Percentiles rank a stretch among this genome's conserved stretches.
Conservation (phyloP, 768 basidiomycete species). For the Lactarius sp. region DNA sequence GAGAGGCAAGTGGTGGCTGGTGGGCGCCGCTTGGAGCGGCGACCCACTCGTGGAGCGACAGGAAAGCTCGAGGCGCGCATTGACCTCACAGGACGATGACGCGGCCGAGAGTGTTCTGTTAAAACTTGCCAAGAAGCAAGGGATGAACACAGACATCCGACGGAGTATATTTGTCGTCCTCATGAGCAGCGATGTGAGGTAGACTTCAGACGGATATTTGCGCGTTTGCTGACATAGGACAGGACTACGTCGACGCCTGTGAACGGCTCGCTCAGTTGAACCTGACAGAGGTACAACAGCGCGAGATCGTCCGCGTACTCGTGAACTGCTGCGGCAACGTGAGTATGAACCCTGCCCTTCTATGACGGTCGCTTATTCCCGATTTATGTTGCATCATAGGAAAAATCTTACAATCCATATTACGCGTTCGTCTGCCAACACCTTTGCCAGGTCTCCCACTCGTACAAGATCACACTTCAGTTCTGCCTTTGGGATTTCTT, state of each 20-base stretch:
- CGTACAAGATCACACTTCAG: conserved; percentile 88
- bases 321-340: conserved; percentile 92
- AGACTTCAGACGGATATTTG: neutral
- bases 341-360: conserved; percentile 27
- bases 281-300: conserved; percentile 84
- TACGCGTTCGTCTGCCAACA: conserved; percentile 87
- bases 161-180: conserved; percentile 87
- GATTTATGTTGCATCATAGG: conserved; percentile 42
- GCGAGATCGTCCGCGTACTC: conserved; percentile 90
- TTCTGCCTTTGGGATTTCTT: conserved; percentile 97
- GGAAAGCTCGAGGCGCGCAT: conserved; percentile 32
- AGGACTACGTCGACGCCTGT: conserved; percentile 97
- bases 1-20: conserved; percentile 98
- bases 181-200: conserved; percentile 89
- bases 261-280: conserved; percentile 82
- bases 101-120: conserved; percentile 45
- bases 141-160: conserved; percentile 97
- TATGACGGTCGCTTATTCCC: conserved; percentile 8
- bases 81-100: conserved; percentile 29
- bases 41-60: conserved; percentile 81
- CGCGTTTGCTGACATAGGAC: conserved; percentile 1
- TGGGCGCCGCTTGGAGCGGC: conserved; percentile 94
- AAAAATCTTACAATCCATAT: conserved; percentile 91
- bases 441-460: conserved; percentile 71
- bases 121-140: conserved; percentile 87